A percentile compares a stretch with the other conserved stretches of the same genome.
Evolutionary conservation across 148 eudicot species (phyloP).

Genomic region (Oxyria digyna): DNA sequence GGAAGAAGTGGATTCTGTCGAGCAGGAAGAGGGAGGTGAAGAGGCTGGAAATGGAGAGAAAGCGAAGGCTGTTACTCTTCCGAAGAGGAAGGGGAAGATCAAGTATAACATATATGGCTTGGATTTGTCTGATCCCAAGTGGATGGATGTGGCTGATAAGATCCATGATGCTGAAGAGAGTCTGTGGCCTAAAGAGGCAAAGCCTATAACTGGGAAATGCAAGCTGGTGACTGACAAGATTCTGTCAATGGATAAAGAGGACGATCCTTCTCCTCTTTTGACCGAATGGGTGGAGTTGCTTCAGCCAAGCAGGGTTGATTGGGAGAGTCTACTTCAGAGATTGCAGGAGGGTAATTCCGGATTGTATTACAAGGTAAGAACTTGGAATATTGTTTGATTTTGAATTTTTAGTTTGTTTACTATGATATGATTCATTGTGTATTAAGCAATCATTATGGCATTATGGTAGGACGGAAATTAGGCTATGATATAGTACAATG

Average conservation of each 20-base stretch:
- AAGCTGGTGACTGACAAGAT: constrained; percentile 62
- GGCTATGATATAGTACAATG: not conserved
- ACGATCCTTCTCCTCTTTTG: constrained; percentile 38
- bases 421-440: not conserved
- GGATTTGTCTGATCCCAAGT: constrained; percentile 66
- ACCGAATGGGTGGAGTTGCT: constrained; percentile 69
- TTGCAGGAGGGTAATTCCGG: constrained; percentile 30
- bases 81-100: constrained; percentile 81
- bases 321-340: constrained; percentile 56
- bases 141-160: constrained; percentile 77
- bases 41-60: constrained; percentile 20
- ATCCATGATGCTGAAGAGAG: constrained; percentile 49
- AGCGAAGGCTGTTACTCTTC: constrained; percentile 31
- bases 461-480: not conserved
- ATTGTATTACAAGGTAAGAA: constrained; percentile 49
- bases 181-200: constrained; percentile 62
- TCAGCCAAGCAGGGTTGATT: constrained; percentile 68
- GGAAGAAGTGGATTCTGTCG: constrained; percentile 10
- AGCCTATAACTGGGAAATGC: constrained; percentile 60
- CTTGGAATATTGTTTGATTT: not conserved
- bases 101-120: constrained; percentile 85
- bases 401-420: not conserved
- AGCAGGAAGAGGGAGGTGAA: constrained; percentile 1
- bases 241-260: constrained; percentile 34
- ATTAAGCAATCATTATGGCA: not conserved